Conservation (phyloP, 441 rosid species). For the Sinapis alba region DNA sequence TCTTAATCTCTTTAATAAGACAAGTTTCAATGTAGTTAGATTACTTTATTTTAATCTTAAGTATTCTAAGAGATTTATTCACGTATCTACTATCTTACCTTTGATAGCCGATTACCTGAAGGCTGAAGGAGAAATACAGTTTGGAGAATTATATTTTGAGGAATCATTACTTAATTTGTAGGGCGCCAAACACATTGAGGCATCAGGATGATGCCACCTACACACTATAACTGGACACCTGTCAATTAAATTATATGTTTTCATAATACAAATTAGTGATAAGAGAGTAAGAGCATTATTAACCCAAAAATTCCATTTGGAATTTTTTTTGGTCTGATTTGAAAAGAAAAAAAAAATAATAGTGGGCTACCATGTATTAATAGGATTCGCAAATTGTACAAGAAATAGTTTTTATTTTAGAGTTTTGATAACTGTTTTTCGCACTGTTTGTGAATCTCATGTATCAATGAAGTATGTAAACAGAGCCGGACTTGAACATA, state of each 20-base stretch:
- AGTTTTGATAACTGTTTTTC: no score
- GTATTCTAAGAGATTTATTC: constrained; percentile 2
- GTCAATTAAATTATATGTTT: not conserved
- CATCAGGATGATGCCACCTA: constrained; percentile 1
- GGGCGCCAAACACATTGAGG: not conserved
- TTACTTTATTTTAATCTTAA: not conserved
- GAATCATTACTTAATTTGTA: constrained; percentile 11
- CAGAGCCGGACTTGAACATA: no score
- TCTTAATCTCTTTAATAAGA: not conserved
- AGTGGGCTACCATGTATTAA: no score
- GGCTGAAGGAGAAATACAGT: constrained; percentile 15
- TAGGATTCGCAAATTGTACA: no score
- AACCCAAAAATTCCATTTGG: no score
- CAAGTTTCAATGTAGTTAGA: not conserved
- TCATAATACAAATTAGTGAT: not conserved
- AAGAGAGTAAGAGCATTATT: no score
- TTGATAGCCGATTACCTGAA: constrained; percentile 10
- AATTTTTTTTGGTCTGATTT: no score
- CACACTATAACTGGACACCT: not conserved
- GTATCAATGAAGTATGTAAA: no score
- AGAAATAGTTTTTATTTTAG: no score
- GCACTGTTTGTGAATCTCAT: no score
- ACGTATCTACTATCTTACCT: constrained; percentile 21
- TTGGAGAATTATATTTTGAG: not conserved
- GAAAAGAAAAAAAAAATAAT: no score